phyloP scores from a whole-genome alignment of 139 green algal species.

The Coelastrella sp. region DNA sequence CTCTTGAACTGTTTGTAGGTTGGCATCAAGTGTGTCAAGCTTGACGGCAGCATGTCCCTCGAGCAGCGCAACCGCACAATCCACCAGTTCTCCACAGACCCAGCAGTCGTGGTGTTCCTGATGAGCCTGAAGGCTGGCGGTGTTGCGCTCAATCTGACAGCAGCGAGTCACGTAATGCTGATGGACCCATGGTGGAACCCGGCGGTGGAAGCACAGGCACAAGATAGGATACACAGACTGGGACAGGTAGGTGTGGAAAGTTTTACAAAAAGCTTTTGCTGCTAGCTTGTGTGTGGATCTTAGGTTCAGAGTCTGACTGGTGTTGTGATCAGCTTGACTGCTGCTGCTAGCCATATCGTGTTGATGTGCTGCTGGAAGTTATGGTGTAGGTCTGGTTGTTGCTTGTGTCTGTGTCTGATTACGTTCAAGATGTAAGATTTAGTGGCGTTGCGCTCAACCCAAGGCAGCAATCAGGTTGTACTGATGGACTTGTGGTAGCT shows the following conservation, averaged over 20 bases:
- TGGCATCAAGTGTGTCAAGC: conserved; percentile 83
- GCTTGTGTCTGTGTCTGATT: too few species aligned
- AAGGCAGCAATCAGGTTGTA: too few species aligned
- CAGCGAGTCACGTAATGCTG: conserved; percentile 85
- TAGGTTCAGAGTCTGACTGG: too few species aligned
- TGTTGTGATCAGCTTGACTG: too few species aligned
- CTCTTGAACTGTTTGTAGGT: conserved; percentile 59
- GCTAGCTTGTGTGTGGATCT: neutral
- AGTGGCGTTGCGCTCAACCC: too few species aligned
- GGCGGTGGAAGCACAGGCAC: conserved; percentile 78
- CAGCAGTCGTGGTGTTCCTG: conserved; percentile 80
- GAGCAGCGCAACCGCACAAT: conserved; percentile 83
- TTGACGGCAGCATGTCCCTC: conserved; percentile 91
- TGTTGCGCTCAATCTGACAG: conserved; percentile 93
- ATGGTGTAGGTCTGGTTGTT: too few species aligned
- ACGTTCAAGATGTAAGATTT: too few species aligned
- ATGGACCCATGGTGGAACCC: conserved; percentile 89
- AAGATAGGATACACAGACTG: conserved; percentile 80
- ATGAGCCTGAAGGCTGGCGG: conserved; percentile 89
- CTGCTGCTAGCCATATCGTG: too few species aligned
- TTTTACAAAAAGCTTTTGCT: neutral
- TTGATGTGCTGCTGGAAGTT: too few species aligned
- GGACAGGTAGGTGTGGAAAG: conserved; percentile 60
- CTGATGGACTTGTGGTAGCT: too few species aligned
- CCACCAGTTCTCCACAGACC: conserved; percentile 84